A percentile compares a stretch with the other conserved stretches of the same genome.
phyloP scores from a whole-genome alignment of 164 flowering plant species.

The Magnolia changhungtana region DNA sequence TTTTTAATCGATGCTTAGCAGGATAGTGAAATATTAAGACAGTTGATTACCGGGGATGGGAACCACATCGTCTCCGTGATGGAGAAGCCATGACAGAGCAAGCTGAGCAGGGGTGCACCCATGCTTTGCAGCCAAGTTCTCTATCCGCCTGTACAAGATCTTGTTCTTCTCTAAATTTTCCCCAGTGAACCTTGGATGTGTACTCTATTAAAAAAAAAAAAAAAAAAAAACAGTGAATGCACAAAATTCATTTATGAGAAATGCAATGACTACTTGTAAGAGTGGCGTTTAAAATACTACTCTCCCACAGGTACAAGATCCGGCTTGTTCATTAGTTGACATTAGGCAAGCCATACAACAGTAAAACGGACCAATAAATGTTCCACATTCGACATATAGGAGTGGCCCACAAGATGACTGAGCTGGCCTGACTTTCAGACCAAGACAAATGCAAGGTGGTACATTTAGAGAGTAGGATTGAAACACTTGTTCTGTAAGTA shows the following conservation, averaged over 20 bases:
- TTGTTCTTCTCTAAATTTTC: constrained; percentile 30
- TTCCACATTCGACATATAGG: too few relatives aligned
- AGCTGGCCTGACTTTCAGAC: too few relatives aligned
- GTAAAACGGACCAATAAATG: too few relatives aligned
- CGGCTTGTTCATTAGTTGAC: too few relatives aligned
- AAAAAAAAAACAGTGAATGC: background rate
- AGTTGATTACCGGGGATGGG: constrained; percentile 30
- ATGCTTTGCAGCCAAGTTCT: constrained; percentile 26
- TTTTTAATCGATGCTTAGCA: background rate
- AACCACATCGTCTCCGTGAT: constrained; percentile 33
- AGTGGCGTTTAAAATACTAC: too few relatives aligned
- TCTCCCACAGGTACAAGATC: too few relatives aligned
- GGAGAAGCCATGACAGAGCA: constrained; percentile 33
- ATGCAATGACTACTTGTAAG: background rate
- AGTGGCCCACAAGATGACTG: too few relatives aligned
- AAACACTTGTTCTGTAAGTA: too few relatives aligned
- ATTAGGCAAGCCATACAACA: too few relatives aligned
- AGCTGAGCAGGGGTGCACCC: constrained; percentile 31
- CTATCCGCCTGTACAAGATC: constrained; percentile 18
- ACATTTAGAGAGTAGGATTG: too few relatives aligned
- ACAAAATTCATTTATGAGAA: background rate
- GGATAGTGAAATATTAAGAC: background rate
- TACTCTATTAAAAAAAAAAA: background rate
- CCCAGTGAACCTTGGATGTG: constrained; percentile 31
- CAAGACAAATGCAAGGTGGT: too few relatives aligned